Percentiles rank a stretch among this genome's conserved stretches.
These are phyloP conservation scores for Diplotaxis tenuifolia DNA, from an alignment of 345 rosid species.

Conservation along the genomic window DNA sequence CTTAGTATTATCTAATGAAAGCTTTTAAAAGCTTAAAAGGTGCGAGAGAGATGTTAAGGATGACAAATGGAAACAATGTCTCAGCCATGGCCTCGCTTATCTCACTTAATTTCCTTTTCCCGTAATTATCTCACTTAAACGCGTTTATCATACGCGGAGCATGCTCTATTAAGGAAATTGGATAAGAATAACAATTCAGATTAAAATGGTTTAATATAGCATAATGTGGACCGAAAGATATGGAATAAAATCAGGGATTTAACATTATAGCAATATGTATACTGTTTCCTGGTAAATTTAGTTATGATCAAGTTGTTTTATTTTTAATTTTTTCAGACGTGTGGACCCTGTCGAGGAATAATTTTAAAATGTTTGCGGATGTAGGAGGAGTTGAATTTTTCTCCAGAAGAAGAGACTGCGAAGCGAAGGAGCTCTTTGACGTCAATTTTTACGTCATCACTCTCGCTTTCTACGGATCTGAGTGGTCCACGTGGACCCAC, in stretches of 20 bases:
- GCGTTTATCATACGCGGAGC: constrained; percentile 26
- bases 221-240: constrained; percentile 35
- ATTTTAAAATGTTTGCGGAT: constrained; percentile 28
- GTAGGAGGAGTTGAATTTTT: constrained; percentile 51
- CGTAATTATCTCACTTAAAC: constrained; percentile 30
- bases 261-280: not conserved
- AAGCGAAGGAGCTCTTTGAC: constrained; percentile 61
- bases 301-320: not conserved
- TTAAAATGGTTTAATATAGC: constrained; percentile 10
- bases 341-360: constrained; percentile 18
- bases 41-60: no score
- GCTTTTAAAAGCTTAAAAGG: no score
- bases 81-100: no score
- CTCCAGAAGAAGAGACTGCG: constrained; percentile 51
- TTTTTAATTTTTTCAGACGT: not conserved
- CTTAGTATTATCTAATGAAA: no score
- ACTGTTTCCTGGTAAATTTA: constrained; percentile 18
- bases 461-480: constrained; percentile 9
- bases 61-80: no score
- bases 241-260: constrained; percentile 32
- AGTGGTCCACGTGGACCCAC: constrained; percentile 27
- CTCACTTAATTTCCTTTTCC: not conserved
- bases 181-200: constrained; percentile 22
- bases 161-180: constrained; percentile 21
- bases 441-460: constrained; percentile 34